These are phyloP conservation scores for Alternaria atra DNA, from an alignment of 2,329 filamentous ascomycete genomes.

Conservation along the genomic window DNA sequence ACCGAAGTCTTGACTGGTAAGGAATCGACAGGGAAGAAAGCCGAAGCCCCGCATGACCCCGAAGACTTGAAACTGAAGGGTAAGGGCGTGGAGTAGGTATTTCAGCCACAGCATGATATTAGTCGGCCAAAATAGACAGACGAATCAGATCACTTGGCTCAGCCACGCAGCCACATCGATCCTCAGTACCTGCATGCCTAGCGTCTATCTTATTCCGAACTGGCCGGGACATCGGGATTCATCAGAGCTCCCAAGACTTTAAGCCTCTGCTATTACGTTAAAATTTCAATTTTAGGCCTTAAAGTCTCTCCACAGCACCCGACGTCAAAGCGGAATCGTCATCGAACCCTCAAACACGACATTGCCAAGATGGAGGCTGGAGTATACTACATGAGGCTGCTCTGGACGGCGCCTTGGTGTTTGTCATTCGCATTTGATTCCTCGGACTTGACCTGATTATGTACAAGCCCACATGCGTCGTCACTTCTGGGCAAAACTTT, in stretches of 20 bases:
- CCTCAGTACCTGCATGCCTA: conserved; percentile 17
- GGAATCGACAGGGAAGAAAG: conserved; percentile 29
- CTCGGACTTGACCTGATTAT: conserved; percentile 15
- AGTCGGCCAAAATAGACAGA: neutral
- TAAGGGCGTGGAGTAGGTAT: conserved; percentile 38
- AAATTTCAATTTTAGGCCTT: conserved; percentile 7
- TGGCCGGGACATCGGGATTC: conserved; percentile 20
- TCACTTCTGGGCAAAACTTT: conserved; percentile 11
- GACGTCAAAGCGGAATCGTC: conserved; percentile 23
- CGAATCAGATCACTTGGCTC: conserved; percentile 5
- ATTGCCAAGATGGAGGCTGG: conserved; percentile 25
- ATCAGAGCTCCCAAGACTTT: conserved; percentile 24
- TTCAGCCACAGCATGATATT: conserved; percentile 4
- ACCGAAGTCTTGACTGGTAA: conserved; percentile 34
- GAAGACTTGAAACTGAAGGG: conserved; percentile 43
- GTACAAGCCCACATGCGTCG: conserved; percentile 23
- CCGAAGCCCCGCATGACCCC: conserved; percentile 29
- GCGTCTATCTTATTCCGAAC: conserved; percentile 10
- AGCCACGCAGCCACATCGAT: conserved; percentile 15
- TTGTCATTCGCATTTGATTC: conserved; percentile 1
- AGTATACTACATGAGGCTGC: conserved; percentile 19
- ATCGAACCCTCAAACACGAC: conserved; percentile 22
- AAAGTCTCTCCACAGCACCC: conserved; percentile 5
- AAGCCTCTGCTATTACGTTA: conserved; percentile 33
- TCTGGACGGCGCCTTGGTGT: conserved; percentile 13